Evolutionary conservation across 352 stramenopile genomes (phyloP).

Genomic region (Halophytophthora polymorphica): DNA sequence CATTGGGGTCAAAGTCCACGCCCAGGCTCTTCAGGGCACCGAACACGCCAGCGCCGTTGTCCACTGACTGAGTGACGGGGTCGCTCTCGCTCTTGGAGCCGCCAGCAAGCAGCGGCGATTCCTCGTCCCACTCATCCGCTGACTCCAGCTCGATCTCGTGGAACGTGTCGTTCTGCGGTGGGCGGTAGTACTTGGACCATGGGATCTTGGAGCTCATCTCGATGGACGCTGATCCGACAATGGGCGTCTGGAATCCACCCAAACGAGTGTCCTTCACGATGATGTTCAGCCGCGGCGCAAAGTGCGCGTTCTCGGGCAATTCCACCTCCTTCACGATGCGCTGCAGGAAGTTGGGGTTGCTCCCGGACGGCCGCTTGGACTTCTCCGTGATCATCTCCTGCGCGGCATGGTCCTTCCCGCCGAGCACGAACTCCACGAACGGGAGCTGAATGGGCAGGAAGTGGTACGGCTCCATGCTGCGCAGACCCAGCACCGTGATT

Average conservation of each 20-base stretch:
- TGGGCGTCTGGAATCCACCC: conserved; percentile 81
- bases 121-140: conserved; percentile 49
- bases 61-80: conserved; percentile 35
- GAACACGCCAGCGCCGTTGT: conserved; percentile 85
- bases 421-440: conserved; percentile 87
- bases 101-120: conserved; percentile 45
- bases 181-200: conserved; percentile 73
- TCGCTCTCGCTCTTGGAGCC: conserved; percentile 20
- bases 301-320: conserved; percentile 86
- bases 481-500: conserved; percentile 81
- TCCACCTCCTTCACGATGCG: conserved; percentile 87
- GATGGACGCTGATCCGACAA: conserved; percentile 81
- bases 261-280: conserved; percentile 88
- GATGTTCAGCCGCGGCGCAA: conserved; percentile 86
- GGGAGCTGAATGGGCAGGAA: conserved; percentile 88
- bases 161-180: conserved; percentile 65
- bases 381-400: conserved; percentile 88
- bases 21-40: conserved; percentile 84
- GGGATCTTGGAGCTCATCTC: conserved; percentile 84
- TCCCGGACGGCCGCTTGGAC: conserved; percentile 74
- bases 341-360: conserved; percentile 89
- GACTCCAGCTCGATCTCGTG: conserved; percentile 67
- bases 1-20: conserved; percentile 68
- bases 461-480: conserved; percentile 87
- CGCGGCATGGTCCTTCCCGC: conserved; percentile 69